Evolutionary conservation across 345 rosid genomes (phyloP), one percentile per base, ranked within the genome.

Genomic region (Eucalyptus caleyi): DNA sequence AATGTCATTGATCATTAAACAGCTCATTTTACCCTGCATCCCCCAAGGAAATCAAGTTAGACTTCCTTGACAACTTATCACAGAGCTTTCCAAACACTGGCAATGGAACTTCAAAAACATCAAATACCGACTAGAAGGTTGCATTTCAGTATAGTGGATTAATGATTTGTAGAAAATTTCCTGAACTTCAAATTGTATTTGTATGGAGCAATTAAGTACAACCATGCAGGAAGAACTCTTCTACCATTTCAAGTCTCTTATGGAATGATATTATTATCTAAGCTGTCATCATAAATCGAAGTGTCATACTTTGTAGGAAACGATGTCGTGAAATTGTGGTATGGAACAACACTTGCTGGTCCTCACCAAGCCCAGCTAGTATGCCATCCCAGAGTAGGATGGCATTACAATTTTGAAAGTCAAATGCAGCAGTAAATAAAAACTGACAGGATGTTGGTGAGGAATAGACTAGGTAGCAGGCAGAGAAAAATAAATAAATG

Each of bases 11-110:
- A 97, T 94, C 98, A 97, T 96, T 92, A 97, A 94, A 94, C 98
- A 97, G 90, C 97, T 97, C 98, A 97, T 95, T 92, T 96, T 97
- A n/a, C 99, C 99, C 99, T 96, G 97, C 93, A 94, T 92, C 90
- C 88, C 87, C 53, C 30, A 30, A 88, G 24, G 86, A 82, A 87
- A 47, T n/a, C 47, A 86, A 49, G 45, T 49, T 81, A 82, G 86
- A 42, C 16, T 30, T 72, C 82, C 82, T 72, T 19, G 26, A 72
- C 82, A 72, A 72, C 45, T 72, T 72, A 72, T 77, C 24, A 21
- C 24, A 21, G 83, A 15, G 83, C 47, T 77, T 77, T 40, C 47
- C 83, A 77, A 77, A 77, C 83, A 37, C 30, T 1, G 5, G 83
- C 42, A 44, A 77, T 77, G 83, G 47, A 77, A 40, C 47, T 77